Percentiles rank a stretch among this genome's conserved stretches.
phyloP scores from a whole-genome alignment of 148 eudicot genomes.

The Fagopyrum tataricum region DNA sequence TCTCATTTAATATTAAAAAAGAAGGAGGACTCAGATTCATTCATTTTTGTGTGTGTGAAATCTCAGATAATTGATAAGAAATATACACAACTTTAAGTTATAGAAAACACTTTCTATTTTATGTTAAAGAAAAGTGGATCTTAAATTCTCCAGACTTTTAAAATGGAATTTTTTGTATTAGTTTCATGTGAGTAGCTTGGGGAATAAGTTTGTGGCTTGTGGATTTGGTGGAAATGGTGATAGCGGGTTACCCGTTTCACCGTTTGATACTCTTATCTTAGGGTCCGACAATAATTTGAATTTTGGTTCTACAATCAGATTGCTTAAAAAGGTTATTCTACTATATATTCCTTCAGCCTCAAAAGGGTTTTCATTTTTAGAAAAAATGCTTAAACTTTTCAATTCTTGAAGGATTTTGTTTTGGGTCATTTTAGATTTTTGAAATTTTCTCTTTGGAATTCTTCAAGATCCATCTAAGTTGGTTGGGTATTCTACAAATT shows the following conservation, averaged over 20 bases:
- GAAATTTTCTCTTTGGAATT: too few relatives aligned
- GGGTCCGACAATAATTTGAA: slow-evolving; percentile 60
- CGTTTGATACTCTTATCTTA: slow-evolving; percentile 69
- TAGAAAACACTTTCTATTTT: too few relatives aligned
- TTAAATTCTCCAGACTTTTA: background rate
- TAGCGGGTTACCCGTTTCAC: slow-evolving; percentile 95
- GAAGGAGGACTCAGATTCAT: too few relatives aligned
- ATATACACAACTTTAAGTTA: too few relatives aligned
- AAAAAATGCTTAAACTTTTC: background rate
- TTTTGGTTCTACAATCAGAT: slow-evolving; percentile 45
- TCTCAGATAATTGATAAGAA: background rate
- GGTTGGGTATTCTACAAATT: background rate
- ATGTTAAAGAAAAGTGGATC: background rate
- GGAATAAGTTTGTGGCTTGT: slow-evolving; percentile 86
- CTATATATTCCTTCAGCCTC: slow-evolving; percentile 69
- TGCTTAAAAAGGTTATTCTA: slow-evolving; percentile 45
- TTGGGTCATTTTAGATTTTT: too few relatives aligned
- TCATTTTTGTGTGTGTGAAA: background rate
- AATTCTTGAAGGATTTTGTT: too few relatives aligned
- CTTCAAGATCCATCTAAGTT: background rate
- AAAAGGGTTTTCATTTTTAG: background rate
- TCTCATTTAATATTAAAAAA: background rate
- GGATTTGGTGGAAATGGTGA: slow-evolving; percentile 73
- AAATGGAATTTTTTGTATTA: slow-evolving; percentile 97
- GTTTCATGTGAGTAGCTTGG: slow-evolving; percentile 81